phyloP scores from a whole-genome alignment of 139 green algal species.

The Desmodesmus armatus region DNA sequence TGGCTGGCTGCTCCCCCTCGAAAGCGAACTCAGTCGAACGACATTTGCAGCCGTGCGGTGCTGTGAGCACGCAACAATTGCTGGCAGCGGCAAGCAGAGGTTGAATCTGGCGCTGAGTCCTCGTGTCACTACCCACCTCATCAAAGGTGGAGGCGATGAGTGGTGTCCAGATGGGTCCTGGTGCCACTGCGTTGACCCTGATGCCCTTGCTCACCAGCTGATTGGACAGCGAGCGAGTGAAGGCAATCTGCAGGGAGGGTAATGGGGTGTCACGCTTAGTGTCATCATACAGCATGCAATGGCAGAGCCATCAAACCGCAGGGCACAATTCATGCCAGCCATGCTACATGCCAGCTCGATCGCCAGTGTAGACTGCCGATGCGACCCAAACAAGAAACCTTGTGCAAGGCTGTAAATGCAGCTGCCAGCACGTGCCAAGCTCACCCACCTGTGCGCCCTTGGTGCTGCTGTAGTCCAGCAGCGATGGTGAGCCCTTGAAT shows the following conservation, averaged over 20 bases:
- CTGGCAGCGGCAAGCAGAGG: no score
- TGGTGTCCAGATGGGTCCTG: conserved; percentile 82
- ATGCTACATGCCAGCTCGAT: background rate
- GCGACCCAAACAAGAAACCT: no score
- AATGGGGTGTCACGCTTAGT: background rate
- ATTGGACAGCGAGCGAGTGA: conserved; percentile 46
- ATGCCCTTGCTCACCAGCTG: conserved; percentile 63
- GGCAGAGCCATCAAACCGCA: no score
- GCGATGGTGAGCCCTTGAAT: conserved; percentile 56
- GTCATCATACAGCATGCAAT: background rate
- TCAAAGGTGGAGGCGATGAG: conserved; percentile 71
- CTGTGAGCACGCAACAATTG: no score
- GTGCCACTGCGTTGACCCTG: conserved; percentile 82
- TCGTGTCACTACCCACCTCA: background rate
- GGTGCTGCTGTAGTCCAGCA: conserved; percentile 69
- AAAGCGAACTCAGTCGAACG: no score
- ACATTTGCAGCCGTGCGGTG: no score
- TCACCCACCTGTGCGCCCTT: conserved; percentile 72
- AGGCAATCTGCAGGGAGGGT: conserved; percentile 5
- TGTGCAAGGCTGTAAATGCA: no score
- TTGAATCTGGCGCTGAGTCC: no score
- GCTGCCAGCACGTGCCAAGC: no score
- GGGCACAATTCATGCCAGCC: background rate
- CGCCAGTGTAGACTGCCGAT: no score
- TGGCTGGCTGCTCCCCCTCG: no score